Conservation (phyloP, 768 basidiomycete species). For the Boletus sp. region DNA sequence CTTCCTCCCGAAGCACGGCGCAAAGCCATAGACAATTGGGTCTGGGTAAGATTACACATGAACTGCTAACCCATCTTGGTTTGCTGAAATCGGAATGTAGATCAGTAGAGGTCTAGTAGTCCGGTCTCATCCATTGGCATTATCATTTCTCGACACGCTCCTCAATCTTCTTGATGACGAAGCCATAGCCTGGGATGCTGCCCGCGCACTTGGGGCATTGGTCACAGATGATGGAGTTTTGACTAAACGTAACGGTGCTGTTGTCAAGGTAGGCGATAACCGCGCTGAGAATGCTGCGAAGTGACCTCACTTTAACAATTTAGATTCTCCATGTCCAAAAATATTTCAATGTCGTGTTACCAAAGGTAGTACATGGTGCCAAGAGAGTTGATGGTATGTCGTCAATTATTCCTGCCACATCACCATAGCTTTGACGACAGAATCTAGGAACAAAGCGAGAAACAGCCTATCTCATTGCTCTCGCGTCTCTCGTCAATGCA, state of each 20-base stretch:
- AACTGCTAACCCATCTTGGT: background rate
- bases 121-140: slow-evolving; percentile 61
- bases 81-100: slow-evolving; percentile 38
- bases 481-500: slow-evolving; percentile 76
- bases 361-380: slow-evolving; percentile 70
- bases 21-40: slow-evolving; percentile 58
- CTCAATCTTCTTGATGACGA: slow-evolving; percentile 71
- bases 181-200: slow-evolving; percentile 67
- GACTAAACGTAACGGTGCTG: slow-evolving; percentile 75
- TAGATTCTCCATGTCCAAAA: slow-evolving; percentile 76
- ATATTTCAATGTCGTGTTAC: slow-evolving; percentile 70
- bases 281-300: background rate
- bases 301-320: background rate
- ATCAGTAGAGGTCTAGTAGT: slow-evolving; percentile 78
- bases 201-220: slow-evolving; percentile 69
- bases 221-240: slow-evolving; percentile 60
- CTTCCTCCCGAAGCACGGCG: slow-evolving; percentile 40
- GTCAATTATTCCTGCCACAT: background rate
- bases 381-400: slow-evolving; percentile 52
- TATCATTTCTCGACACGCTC: slow-evolving; percentile 57
- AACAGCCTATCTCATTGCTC: slow-evolving; percentile 75
- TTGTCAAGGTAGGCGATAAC: slow-evolving; percentile 60
- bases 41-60: slow-evolving; percentile 53
- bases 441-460: slow-evolving; percentile 50
- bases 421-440: background rate